These are phyloP conservation scores for Ophiosphaerella narmari DNA, from an alignment of 2,329 filamentous ascomycete species.

Conservation along the genomic window DNA sequence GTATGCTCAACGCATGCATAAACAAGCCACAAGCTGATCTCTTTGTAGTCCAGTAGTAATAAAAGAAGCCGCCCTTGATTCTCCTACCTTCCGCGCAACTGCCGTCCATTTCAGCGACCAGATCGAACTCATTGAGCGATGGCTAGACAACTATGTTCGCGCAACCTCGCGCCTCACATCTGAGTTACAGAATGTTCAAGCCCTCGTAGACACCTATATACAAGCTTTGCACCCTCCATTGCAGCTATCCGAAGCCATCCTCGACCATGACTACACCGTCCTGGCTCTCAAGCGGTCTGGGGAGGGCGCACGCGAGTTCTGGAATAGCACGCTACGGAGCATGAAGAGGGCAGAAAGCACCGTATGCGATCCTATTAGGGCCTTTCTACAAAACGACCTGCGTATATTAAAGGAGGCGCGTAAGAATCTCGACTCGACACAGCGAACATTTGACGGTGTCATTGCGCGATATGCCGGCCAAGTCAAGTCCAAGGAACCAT, in stretches of 20 bases:
- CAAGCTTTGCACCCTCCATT: conserved; percentile 74
- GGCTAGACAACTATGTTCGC: conserved; percentile 77
- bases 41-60: conserved; percentile 74
- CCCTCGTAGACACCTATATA: conserved; percentile 76
- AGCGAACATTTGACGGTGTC: conserved; percentile 82
- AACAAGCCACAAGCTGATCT: conserved; percentile 7
- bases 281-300: conserved; percentile 82
- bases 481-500: conserved; percentile 92
- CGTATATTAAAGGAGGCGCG: conserved; percentile 84
- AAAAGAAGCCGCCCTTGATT: conserved; percentile 95
- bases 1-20: conserved; percentile 28
- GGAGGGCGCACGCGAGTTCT: conserved; percentile 86
- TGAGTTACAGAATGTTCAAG: conserved; percentile 76
- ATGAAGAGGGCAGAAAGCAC: conserved; percentile 77
- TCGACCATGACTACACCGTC: conserved; percentile 95
- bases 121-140: conserved; percentile 86
- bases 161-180: conserved; percentile 64
- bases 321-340: conserved; percentile 73
- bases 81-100: conserved; percentile 89
- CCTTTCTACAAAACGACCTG: conserved; percentile 79
- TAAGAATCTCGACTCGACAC: conserved; percentile 74
- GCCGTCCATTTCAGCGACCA: conserved; percentile 88
- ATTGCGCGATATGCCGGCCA: conserved; percentile 82
- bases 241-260: conserved; percentile 76
- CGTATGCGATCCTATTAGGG: conserved; percentile 79